These are phyloP conservation scores for Coprinopsis sp. DNA, from an alignment of 768 basidiomycete species.

Conservation along the genomic window DNA sequence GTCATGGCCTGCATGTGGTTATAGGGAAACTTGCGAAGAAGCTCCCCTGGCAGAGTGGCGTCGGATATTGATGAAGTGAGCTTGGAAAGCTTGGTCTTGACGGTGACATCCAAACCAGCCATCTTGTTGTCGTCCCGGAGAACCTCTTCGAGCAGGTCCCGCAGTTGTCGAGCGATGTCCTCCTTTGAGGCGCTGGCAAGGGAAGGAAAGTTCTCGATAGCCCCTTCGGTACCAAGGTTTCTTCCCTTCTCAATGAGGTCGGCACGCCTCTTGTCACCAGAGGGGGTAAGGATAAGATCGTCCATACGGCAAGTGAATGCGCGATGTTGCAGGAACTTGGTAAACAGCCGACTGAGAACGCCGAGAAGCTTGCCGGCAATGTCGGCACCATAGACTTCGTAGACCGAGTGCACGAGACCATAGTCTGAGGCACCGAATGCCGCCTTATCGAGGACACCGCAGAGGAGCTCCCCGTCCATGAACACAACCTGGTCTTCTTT, in stretches of 20 bases:
- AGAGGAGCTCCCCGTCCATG: constrained; percentile 88
- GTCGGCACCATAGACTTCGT: constrained; percentile 91
- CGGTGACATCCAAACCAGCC: constrained; percentile 92
- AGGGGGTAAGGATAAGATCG: constrained; percentile 84
- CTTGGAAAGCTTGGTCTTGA: constrained; percentile 79
- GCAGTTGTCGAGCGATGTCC: constrained; percentile 55
- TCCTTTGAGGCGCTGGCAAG: constrained; percentile 44
- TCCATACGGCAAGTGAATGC: constrained; percentile 99
- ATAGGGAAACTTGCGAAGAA: constrained; percentile 91
- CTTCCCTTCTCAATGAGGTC: constrained; percentile 63
- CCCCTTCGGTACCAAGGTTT: constrained; percentile 78
- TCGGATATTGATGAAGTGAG: constrained; percentile 90
- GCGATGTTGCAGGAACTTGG: constrained; percentile 93
- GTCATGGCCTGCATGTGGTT: constrained; percentile 99
- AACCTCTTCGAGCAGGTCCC: constrained; percentile 80
- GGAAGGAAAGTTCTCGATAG: constrained; percentile 87
- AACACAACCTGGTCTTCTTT: constrained; percentile 85
- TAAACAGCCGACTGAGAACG: constrained; percentile 89
- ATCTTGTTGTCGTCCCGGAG: constrained; percentile 94
- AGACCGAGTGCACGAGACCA: constrained; percentile 94
- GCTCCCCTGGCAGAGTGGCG: constrained; percentile 76
- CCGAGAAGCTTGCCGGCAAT: constrained; percentile 88
- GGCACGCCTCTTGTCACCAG: constrained; percentile 67
- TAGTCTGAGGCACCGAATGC: constrained; percentile 95
- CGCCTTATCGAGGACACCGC: constrained; percentile 94